These are phyloP conservation scores for Durusdinium trenchii DNA, from an alignment of 73 alveolate genomes.

Conservation along the genomic window DNA sequence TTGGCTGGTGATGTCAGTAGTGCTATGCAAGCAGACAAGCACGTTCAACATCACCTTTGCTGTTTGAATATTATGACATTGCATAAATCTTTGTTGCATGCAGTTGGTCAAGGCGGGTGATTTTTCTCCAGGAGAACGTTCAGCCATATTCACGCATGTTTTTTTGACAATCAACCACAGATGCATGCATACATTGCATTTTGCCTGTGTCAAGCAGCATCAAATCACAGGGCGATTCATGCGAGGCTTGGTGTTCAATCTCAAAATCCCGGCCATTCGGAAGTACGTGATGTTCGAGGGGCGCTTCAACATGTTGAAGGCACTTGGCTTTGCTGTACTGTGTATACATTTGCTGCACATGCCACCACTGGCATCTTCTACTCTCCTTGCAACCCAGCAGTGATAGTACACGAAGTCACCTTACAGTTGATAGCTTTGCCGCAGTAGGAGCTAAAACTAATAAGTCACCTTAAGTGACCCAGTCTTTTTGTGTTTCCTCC, in stretches of 20 bases:
- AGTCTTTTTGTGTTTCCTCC: too few species aligned
- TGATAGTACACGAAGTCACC: too few species aligned
- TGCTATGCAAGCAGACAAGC: neutral
- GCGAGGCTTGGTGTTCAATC: conserved; percentile 69
- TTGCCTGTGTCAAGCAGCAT: too few species aligned
- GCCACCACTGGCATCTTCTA: too few species aligned
- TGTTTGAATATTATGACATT: neutral
- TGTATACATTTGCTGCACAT: too few species aligned
- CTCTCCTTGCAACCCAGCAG: too few species aligned
- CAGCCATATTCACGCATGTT: neutral
- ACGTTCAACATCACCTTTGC: neutral
- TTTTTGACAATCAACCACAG: too few species aligned
- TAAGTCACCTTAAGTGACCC: too few species aligned
- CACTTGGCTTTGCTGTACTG: neutral
- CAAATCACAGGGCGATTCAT: neutral
- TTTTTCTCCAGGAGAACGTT: neutral
- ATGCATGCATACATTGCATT: too few species aligned
- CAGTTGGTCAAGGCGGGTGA: neutral
- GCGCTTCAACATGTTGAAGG: conserved; percentile 92
- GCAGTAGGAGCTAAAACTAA: too few species aligned
- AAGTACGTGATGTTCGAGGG: conserved; percentile 88
- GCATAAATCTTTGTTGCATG: neutral
- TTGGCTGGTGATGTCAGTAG: neutral
- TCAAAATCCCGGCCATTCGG: conserved; percentile 68
- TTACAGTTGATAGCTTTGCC: too few species aligned